Evolutionary conservation across 495 filamentous ascomycete species (phyloP).

Genomic region (Antarctomyces pellizariae): DNA sequence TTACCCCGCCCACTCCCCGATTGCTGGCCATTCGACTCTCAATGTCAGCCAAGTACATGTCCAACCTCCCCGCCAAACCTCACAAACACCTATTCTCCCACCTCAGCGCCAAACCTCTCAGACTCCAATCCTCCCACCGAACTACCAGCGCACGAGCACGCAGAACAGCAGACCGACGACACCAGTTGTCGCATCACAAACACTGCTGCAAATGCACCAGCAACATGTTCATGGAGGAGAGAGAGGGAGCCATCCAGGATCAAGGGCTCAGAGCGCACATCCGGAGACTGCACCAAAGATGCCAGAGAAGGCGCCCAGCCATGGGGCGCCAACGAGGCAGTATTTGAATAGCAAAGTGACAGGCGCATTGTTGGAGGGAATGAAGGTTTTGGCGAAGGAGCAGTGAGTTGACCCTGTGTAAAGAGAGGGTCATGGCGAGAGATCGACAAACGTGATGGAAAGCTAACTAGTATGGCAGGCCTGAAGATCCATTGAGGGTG

Average conservation of each 20-base stretch:
- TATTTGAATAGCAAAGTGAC: constrained; percentile 85
- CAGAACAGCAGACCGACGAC: constrained; percentile 1
- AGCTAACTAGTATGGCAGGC: constrained; percentile 19
- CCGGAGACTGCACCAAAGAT: constrained; percentile 23
- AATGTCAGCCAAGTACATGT: too few relatives aligned
- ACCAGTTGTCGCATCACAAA: constrained; percentile 1
- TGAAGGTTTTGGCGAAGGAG: constrained; percentile 68
- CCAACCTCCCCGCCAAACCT: too few relatives aligned
- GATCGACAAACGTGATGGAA: constrained; percentile 2
- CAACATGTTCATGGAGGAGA: constrained; percentile 7
- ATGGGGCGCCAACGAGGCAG: constrained; percentile 67
- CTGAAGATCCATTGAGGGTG: constrained; percentile 63
- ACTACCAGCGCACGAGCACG: too few relatives aligned
- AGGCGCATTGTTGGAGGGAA: constrained; percentile 62
- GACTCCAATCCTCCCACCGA: too few relatives aligned
- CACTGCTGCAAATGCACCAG: constrained; percentile 12
- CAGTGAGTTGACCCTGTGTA: constrained; percentile 32
- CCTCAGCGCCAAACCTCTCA: too few relatives aligned
- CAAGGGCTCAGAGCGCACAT: constrained; percentile 29
- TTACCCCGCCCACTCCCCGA: too few relatives aligned
- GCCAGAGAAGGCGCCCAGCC: constrained; percentile 29
- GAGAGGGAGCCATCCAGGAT: constrained; percentile 14
- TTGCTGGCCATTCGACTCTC: too few relatives aligned
- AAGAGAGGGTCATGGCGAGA: neutral
- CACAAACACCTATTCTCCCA: too few relatives aligned